Conservation (phyloP, 805 yeast genomes). For the Saturnispora gosingensis region DNA sequence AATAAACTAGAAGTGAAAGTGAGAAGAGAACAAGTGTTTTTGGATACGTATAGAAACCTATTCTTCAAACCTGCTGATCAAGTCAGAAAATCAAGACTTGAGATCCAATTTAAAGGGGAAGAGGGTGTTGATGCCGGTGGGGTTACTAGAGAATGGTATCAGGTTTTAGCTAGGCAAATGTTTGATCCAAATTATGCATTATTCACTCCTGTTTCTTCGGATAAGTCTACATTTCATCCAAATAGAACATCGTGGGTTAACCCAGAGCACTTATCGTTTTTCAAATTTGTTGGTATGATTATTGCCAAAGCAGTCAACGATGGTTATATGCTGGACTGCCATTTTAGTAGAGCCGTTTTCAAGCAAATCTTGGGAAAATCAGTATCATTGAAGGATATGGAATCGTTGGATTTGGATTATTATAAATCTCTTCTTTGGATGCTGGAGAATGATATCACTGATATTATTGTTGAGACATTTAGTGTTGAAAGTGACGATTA, state of each 20-base stretch:
- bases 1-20: slow-evolving; percentile 55
- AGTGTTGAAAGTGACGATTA: slow-evolving; percentile 89
- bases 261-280: slow-evolving; percentile 87
- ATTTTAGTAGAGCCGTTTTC: slow-evolving; percentile 91
- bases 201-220: slow-evolving; percentile 85
- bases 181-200: slow-evolving; percentile 92
- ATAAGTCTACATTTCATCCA: slow-evolving; percentile 91
- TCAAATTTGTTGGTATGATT: slow-evolving; percentile 87
- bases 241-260: slow-evolving; percentile 86
- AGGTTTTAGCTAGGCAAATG: slow-evolving; percentile 87
- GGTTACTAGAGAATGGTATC: slow-evolving; percentile 95
- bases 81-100: slow-evolving; percentile 62
- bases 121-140: slow-evolving; percentile 99
- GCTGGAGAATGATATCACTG: slow-evolving; percentile 93
- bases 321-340: slow-evolving; percentile 79
- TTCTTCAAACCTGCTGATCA: slow-evolving; percentile 72
- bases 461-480: slow-evolving; percentile 88
- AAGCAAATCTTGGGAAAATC: slow-evolving; percentile 71
- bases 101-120: slow-evolving; percentile 83
- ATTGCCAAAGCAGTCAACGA: slow-evolving; percentile 93
- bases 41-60: slow-evolving; percentile 78
- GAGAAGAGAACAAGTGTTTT: slow-evolving; percentile 82
- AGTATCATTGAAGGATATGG: slow-evolving; percentile 88
- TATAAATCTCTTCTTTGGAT: slow-evolving; percentile 92
- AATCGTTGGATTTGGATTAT: slow-evolving; percentile 83